A percentile compares a stretch with the other conserved stretches of the same genome.
Evolutionary conservation across 1,139 yeast genomes (phyloP).

Genomic region (Yamadazyma spencermartinsiae): DNA sequence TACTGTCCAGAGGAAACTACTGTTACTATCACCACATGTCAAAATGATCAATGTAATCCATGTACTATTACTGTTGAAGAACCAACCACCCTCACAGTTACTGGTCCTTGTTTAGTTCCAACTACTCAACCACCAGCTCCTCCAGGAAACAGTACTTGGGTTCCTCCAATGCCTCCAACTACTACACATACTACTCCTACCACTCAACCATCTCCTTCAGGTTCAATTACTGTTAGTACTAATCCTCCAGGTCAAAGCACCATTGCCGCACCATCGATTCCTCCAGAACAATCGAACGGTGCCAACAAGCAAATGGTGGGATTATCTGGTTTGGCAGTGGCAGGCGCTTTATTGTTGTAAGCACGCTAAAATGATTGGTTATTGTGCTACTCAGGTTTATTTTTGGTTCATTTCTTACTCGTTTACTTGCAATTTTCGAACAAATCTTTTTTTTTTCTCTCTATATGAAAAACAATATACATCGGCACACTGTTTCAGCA

Average conservation of each 20-base stretch:
- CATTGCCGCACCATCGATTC: constrained; percentile 8
- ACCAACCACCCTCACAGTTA: constrained; percentile 55
- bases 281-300: constrained; percentile 9
- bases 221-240: neutral
- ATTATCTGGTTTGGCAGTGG: constrained; percentile 14
- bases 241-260: constrained; percentile 9
- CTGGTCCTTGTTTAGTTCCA: constrained; percentile 48
- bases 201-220: neutral
- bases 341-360: constrained; percentile 10
- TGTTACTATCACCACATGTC: constrained; percentile 47
- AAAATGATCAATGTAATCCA: constrained; percentile 23
- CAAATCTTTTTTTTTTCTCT: too few relatives aligned
- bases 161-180: neutral
- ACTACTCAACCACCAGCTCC: neutral
- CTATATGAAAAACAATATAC: too few relatives aligned
- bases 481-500: too few relatives aligned
- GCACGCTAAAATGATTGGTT: neutral
- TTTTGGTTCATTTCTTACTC: neutral
- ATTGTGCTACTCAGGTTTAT: neutral
- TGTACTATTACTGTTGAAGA: constrained; percentile 48
- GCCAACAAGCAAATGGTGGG: constrained; percentile 11
- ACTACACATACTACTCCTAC: neutral
- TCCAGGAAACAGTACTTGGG: neutral
- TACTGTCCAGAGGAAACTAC: constrained; percentile 60
- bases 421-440: too few relatives aligned